A percentile compares a stretch with the other conserved stretches of the same genome.
These are phyloP conservation scores for Phytophthora melonis DNA, from an alignment of 352 stramenopile genomes.

Conservation along the genomic window DNA sequence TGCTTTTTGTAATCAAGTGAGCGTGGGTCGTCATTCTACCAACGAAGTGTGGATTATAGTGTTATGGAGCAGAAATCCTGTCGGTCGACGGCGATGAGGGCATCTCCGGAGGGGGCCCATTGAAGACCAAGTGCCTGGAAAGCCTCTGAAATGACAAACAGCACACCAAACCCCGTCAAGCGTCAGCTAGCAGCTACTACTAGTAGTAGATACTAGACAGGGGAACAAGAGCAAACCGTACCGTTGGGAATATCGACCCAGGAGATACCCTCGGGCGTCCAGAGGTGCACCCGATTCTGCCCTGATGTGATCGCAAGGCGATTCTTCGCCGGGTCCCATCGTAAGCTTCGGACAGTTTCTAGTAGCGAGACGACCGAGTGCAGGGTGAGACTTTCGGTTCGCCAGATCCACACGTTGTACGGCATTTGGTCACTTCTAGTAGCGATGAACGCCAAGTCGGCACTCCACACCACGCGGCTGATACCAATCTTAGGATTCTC, in stretches of 20 bases:
- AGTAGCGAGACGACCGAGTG: slow-evolving; percentile 74
- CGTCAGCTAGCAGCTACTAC: background rate
- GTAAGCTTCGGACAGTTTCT: slow-evolving; percentile 64
- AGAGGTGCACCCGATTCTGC: slow-evolving; percentile 76
- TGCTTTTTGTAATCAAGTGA: slow-evolving; percentile 79
- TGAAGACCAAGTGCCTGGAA: slow-evolving; percentile 78
- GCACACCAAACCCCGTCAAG: background rate
- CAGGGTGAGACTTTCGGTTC: slow-evolving; percentile 76
- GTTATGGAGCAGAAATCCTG: slow-evolving; percentile 79
- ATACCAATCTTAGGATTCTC: slow-evolving; percentile 81
- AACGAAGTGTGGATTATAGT: slow-evolving; percentile 37
- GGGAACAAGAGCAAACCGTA: slow-evolving; percentile 33
- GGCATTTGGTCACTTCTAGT: slow-evolving; percentile 88
- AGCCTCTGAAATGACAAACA: slow-evolving; percentile 41
- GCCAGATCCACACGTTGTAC: slow-evolving; percentile 88
- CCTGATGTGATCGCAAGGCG: slow-evolving; percentile 72
- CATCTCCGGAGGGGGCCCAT: slow-evolving; percentile 65
- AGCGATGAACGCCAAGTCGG: slow-evolving; percentile 72
- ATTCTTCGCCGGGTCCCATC: slow-evolving; percentile 61
- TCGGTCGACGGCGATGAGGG: slow-evolving; percentile 62
- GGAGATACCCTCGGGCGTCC: slow-evolving; percentile 66
- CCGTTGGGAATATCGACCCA: slow-evolving; percentile 74
- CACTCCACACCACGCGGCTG: slow-evolving; percentile 71
- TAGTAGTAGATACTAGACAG: background rate
- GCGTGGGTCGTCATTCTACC: background rate